Conservation (phyloP, 768 basidiomycete genomes). For the Galerina marginata region DNA sequence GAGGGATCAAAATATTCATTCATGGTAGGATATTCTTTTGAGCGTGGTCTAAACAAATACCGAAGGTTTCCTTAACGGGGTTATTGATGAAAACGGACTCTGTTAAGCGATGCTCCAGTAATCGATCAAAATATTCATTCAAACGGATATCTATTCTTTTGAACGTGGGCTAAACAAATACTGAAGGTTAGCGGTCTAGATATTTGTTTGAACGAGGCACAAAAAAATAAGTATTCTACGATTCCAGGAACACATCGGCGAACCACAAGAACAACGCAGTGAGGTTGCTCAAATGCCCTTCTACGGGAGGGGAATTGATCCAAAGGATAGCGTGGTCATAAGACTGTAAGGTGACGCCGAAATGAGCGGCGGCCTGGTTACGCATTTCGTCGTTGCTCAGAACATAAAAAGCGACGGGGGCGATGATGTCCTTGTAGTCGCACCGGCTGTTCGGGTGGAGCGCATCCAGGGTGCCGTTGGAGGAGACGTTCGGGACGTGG, state of each 20-base stretch:
- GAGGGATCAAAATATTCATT: no score
- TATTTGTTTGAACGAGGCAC: neutral
- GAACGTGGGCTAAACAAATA: no score
- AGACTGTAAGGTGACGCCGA: neutral
- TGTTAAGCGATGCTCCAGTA: no score
- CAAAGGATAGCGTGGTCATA: neutral
- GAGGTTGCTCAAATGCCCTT: neutral
- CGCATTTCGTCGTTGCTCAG: neutral
- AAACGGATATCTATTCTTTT: no score
- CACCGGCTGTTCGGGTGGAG: slow-evolving; percentile 3
- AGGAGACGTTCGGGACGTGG: neutral
- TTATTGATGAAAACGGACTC: no score
- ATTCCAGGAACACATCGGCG: neutral
- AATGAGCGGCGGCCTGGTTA: neutral
- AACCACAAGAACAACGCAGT: neutral
- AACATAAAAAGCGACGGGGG: neutral
- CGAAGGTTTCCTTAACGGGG: no score
- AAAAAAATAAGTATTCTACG: neutral
- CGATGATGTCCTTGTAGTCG: neutral
- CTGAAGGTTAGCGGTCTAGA: no score
- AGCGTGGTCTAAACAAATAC: no score
- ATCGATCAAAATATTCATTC: no score
- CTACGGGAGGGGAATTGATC: neutral
- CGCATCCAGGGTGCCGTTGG: neutral
- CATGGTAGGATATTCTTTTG: no score